These are phyloP conservation scores for Mucor piriformis DNA, from an alignment of 371 early-diverging fungal genomes.

Conservation along the genomic window DNA sequence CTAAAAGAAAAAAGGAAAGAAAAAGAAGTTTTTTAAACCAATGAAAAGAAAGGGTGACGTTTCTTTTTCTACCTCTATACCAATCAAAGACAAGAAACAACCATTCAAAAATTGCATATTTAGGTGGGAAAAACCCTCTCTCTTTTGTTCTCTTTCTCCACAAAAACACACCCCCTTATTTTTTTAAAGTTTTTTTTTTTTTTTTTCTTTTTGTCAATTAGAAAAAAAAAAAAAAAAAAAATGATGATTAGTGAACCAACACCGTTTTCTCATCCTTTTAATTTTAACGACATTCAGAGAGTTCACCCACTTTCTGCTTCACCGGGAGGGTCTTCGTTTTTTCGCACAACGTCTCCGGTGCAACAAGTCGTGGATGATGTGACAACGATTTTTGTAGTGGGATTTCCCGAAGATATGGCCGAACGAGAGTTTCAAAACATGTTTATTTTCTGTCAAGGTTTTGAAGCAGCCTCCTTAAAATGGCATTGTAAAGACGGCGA, in stretches of 20 bases:
- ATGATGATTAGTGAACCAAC: constrained; percentile 37
- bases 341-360: constrained; percentile 19
- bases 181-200: not conserved
- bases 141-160: too few species aligned
- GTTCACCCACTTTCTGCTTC: constrained; percentile 29
- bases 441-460: constrained; percentile 93
- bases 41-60: constrained; percentile 2
- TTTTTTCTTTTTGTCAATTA: too few species aligned
- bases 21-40: constrained; percentile 6
- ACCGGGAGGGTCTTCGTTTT: constrained; percentile 19
- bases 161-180: not conserved
- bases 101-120: constrained; percentile 13
- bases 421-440: constrained; percentile 97
- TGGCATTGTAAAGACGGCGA: constrained; percentile 68
- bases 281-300: constrained; percentile 30
- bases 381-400: constrained; percentile 95
- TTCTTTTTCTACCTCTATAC: constrained; percentile 3
- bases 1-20: not conserved
- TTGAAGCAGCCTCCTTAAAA: constrained; percentile 93
- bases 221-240: constrained; percentile 4
- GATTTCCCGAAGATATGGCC: constrained; percentile 95
- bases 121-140: not conserved
- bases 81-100: constrained; percentile 1
- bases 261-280: constrained; percentile 27
- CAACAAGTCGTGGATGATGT: constrained; percentile 64